Evolutionary conservation across 202 grass and related monocot genomes (phyloP).

Genomic region (Saccharum hybrid): DNA sequence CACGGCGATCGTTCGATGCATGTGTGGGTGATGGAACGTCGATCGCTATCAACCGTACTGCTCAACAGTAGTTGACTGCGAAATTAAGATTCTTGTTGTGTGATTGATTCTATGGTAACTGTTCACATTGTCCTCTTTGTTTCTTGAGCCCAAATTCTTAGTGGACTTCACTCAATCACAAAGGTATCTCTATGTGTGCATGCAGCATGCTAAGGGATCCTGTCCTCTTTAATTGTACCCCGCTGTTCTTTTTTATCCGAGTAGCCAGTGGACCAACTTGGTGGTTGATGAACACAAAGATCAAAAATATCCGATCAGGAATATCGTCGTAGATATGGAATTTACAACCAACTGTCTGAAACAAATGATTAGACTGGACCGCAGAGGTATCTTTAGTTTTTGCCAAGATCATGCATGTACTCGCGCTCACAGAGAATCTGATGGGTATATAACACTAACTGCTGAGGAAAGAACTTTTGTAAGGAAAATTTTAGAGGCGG

Average conservation of each 20-base stretch:
- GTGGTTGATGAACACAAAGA: conserved; percentile 8
- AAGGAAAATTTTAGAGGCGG: not conserved
- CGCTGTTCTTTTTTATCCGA: conserved; percentile 23
- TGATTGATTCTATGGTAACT: not conserved
- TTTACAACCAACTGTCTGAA: not conserved
- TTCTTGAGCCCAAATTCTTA: not conserved
- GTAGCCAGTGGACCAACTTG: conserved; percentile 37
- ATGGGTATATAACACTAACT: not conserved
- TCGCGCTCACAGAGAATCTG: not conserved
- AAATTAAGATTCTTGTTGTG: conserved; percentile 14
- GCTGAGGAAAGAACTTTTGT: not conserved
- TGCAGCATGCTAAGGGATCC: conserved; percentile 23
- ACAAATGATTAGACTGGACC: conserved; percentile 22
- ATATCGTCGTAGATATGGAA: not conserved
- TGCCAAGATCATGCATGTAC: conserved; percentile 19
- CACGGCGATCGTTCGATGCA: not conserved
- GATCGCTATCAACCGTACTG: not conserved
- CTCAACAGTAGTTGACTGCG: not conserved
- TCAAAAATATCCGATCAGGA: conserved; percentile 35
- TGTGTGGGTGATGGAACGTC: not conserved
- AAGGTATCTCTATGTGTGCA: conserved; percentile 28
- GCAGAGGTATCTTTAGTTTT: not conserved
- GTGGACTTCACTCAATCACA: conserved; percentile 10
- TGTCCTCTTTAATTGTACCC: conserved; percentile 17
- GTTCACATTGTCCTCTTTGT: not conserved